Base-by-base conservation (phyloP, 768 basidiomycete species). In the Crassisporium funariophilum region DNA sequence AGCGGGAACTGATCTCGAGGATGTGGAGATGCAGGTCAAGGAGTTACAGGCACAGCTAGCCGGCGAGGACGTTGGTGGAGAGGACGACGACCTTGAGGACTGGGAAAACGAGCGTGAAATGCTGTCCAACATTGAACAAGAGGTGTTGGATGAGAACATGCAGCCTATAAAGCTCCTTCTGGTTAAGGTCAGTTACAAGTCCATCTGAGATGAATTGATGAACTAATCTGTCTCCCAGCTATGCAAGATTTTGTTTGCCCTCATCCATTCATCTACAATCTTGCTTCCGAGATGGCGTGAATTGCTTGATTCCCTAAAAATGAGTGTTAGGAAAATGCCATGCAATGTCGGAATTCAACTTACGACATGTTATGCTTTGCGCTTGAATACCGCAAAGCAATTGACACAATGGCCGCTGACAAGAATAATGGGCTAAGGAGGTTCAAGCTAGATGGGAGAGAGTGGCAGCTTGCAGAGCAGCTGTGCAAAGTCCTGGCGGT, bases 301-400 rank as follows among this genome's bases (percentile, higher is more conserved):
- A 19, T 50, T 52, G 12, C 24, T 40, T 5, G 49, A 45, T 0
- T 7, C 27, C 58, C 3, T 10, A 35, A 3, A 17, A 48, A 11
- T 27, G 56, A 1, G 53, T 60, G 7, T 61, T 71, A 23, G 69
- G 68, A 63, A 1, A 67, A 75, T 47, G 66, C 72, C 1, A 24
- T 45, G 10, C 70, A 69, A 1, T 45, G 63, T 0, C 73, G 71
- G 72, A 72, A 72, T 34, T 72, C 65, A 7, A 67, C 62, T 0
- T 68, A 57, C 35, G 50, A 67, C 25, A 72, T 74, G 70, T 46
- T 72, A 1, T 21, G 47, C 1, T 61, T 66, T 44, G 60, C 59
- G 0, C n/a, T 65, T 5, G 36, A 63, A 5, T 64, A 72, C 46
- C 49, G 55, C 1, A 20, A 17, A 4, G 63, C 58, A 1, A 21